Base-by-base conservation (phyloP, 345 rosid genomes). In the Gossypium stocksii region DNA sequence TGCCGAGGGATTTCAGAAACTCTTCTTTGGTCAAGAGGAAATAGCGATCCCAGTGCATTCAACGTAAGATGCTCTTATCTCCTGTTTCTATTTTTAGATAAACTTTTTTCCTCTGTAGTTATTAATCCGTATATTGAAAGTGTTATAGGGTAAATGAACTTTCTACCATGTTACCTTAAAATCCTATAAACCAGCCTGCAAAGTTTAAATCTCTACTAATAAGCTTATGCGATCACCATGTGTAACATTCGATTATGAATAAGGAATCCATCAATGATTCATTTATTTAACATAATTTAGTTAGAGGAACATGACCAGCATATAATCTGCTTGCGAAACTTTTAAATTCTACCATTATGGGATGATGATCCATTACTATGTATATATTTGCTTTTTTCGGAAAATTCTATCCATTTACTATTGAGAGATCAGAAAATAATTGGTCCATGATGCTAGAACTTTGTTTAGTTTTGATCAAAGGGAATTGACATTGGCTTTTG, bases 21-120 rank as follows among this genome's bases (percentile, higher is more conserved):
- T 94, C 51, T 92, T 94, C 78, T 94, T 94, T n/a, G 98, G 98
- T 59, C 98, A 91, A 63, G 98, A 94, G 85, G 98, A 94, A 87
- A 94, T 94, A 45, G 98, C 98, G 19, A 94, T 94, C 80, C 96
- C 98, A 16, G 98, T 92, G 19, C 98, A 92, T 80, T 89, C 97
- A 23, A 75, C 90, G 98, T 94, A 91, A 61, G 85, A 45, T 54
- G 46, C 17, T 70, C 57, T 23, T 56, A 51, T 66, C 17, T 80
- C 54, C 44, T 62, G 63, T 63, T 58, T 70, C 41, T 46, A 7
- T 22, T 54, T 70, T 2, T 17, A 34, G 53, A 41, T 71, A 51
- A 54, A 54, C 51, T 27, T 23, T 67, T 14, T 25, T 7, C 7
- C 10, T 16, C 25, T 46, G 25, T 23, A 60, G n/a, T 27, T 73